Base-by-base conservation (phyloP, 805 yeast genomes). In the Pichia occidentalis region DNA sequence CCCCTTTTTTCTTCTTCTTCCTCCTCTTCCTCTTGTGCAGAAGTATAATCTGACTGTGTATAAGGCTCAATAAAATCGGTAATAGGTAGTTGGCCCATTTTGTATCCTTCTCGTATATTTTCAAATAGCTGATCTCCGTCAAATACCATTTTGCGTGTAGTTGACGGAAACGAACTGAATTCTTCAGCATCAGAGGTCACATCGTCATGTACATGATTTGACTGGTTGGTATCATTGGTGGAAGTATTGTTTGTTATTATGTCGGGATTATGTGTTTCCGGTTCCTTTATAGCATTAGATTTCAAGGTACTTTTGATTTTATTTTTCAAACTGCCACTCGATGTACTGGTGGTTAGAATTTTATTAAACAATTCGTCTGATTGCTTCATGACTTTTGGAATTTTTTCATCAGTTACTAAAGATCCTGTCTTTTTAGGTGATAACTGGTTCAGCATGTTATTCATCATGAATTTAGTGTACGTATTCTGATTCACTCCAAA, bases 151-250 rank as follows among this genome's bases (percentile, higher is more conserved):
- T 54, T 47, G 23, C 49, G 44, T 4, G 55, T 44, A 2, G 52
- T 40, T n/a, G 50, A 46, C 14, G 42, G 41, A 7, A 51, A 38
- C 3, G 56, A 45, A 22, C 38, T 46, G 9, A 53, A 40, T 17
- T 52, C 56, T 16, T 53, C 59, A 1, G 56, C 57, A 34, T 56
- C 57, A 1, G 60, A 55, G 3, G 60, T 56, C 29, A 48, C 42
- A 13, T 52, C 56, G 11, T 49, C 50, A 3, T 56, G 49, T 24
- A 44, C 48, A 18, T 45, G 36, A 4, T 54, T 40, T 17, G 47
- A 43, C 22, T 51, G 45, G n/a, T 45, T 49, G n/a, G 52, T 19
- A 5, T 14, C 33, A n/a, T 12, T n/a, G 9, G 4, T 27, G 5
- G 9, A 7, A 27, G 4, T 27, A 19, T 29, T 19, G 3, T 3